Evolutionary conservation across 75 land plant genomes (phyloP).

Genomic region (Sequoia sempervirens): DNA sequence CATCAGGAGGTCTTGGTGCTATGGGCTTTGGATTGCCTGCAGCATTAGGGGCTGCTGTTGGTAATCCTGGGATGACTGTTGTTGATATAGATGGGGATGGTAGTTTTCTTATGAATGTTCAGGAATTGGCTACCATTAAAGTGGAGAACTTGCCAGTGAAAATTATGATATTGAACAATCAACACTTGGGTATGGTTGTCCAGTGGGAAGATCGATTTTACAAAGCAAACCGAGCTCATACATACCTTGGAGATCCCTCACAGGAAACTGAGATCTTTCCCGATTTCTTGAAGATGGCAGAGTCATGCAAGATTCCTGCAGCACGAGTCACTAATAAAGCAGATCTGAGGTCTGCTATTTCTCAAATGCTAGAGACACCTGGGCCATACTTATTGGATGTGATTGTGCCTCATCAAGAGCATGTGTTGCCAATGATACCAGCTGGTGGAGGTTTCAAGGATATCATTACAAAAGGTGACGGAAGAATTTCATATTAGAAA

Average conservation of each 20-base stretch:
- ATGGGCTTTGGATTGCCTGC: constrained; percentile 97
- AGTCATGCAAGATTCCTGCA: constrained; percentile 70
- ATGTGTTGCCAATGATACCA: constrained; percentile 93
- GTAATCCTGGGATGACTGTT: constrained; percentile 49
- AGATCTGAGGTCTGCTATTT: constrained; percentile 65
- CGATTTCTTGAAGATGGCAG: constrained; percentile 72
- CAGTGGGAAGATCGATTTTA: constrained; percentile 95
- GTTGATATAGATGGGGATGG: constrained; percentile 40
- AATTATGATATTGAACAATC: constrained; percentile 84
- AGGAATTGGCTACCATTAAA: constrained; percentile 73
- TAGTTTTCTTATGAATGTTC: constrained; percentile 87
- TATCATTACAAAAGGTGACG: constrained; percentile 75
- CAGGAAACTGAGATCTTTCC: constrained; percentile 72
- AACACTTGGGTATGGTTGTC: constrained; percentile 91
- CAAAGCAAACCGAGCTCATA: constrained; percentile 82
- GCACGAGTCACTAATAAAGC: constrained; percentile 59
- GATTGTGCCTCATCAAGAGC: constrained; percentile 92
- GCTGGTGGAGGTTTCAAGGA: constrained; percentile 84
- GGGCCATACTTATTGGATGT: constrained; percentile 92
- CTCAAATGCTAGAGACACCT: constrained; percentile 81
- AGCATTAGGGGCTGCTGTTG: constrained; percentile 89
- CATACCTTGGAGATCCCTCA: constrained; percentile 82
- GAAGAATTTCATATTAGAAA: constrained; percentile 32
- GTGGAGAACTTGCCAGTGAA: constrained; percentile 86
- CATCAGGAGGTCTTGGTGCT: constrained; percentile 86